phyloP scores from a whole-genome alignment of 192 early-diverging fungal genomes.

The Entomortierella lignicola region DNA sequence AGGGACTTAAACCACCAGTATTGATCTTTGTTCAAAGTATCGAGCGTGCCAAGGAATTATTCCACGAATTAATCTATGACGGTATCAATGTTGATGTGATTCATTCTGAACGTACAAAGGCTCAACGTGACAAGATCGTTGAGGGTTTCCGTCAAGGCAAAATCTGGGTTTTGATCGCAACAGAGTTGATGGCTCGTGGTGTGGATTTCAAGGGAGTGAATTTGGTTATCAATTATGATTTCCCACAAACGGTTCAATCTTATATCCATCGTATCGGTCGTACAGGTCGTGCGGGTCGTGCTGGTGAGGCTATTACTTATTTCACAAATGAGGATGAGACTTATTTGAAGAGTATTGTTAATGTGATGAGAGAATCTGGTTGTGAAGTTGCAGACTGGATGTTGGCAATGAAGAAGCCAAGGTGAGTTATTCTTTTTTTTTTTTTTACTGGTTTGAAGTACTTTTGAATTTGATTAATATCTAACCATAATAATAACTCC shows the following conservation, averaged over 20 bases:
- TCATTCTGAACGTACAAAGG: constrained; percentile 93
- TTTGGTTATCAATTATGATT: constrained; percentile 98
- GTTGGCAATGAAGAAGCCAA: constrained; percentile 86
- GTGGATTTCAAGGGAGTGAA: constrained; percentile 99
- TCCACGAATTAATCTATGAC: constrained; percentile 96
- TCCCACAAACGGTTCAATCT: constrained; percentile 89
- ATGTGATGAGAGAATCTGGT: constrained; percentile 96
- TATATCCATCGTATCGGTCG: constrained; percentile 99
- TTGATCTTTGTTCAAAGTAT: constrained; percentile 98
- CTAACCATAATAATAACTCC: neutral
- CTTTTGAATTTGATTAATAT: no score
- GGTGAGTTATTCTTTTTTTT: constrained; percentile 56
- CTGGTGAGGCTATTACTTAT: constrained; percentile 92
- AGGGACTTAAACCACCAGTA: constrained; percentile 90
- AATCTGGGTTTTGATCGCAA: constrained; percentile 96
- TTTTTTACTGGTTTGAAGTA: neutral
- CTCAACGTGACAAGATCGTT: constrained; percentile 91
- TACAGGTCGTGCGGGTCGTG: constrained; percentile 95
- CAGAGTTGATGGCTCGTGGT: constrained; percentile 97
- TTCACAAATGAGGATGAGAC: constrained; percentile 94
- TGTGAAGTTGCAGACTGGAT: constrained; percentile 99
- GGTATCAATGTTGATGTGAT: constrained; percentile 99
- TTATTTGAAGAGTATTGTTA: constrained; percentile 92
- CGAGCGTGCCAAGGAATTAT: constrained; percentile 96
- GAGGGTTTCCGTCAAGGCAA: constrained; percentile 90